Evolutionary conservation across 768 basidiomycete species (phyloP).

Genomic region (Suillus lakei): DNA sequence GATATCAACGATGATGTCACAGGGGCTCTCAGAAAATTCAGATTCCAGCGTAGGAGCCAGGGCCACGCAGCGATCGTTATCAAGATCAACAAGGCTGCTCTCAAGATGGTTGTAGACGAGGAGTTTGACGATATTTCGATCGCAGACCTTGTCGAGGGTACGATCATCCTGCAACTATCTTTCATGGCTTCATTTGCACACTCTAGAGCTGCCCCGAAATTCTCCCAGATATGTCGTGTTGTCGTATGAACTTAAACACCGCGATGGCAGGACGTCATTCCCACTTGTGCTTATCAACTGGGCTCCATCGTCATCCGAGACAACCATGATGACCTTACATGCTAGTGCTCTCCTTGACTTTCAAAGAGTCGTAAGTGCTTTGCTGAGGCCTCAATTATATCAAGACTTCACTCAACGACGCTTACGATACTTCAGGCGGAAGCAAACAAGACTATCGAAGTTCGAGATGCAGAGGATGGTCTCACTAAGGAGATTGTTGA

Average conservation of each 20-base stretch:
- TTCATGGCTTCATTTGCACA: constrained; percentile 1
- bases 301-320: constrained; percentile 81
- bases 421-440: constrained; percentile 55
- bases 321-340: constrained; percentile 76
- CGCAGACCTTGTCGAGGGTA: constrained; percentile 89
- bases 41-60: constrained; percentile 65
- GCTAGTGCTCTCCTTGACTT: constrained; percentile 84
- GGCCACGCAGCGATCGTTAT: constrained; percentile 82
- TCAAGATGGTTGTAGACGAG: constrained; percentile 85
- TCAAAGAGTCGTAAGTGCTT: constrained; percentile 67
- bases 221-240: constrained; percentile 86
- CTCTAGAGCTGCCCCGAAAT: constrained; percentile 83
- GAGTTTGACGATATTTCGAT: constrained; percentile 76
- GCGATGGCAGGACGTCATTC: constrained; percentile 83
- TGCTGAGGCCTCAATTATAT: not conserved
- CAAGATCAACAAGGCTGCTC: constrained; percentile 86
- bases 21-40: constrained; percentile 82
- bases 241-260: constrained; percentile 80
- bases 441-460: constrained; percentile 79
- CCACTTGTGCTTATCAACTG: constrained; percentile 90
- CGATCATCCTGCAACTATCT: constrained; percentile 12
- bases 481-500: constrained; percentile 78
- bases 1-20: constrained; percentile 85
- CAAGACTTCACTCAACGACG: not conserved
- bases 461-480: constrained; percentile 80